phyloP scores from a whole-genome alignment of 306 rosid genomes.

The Gleditsia sinensis region DNA sequence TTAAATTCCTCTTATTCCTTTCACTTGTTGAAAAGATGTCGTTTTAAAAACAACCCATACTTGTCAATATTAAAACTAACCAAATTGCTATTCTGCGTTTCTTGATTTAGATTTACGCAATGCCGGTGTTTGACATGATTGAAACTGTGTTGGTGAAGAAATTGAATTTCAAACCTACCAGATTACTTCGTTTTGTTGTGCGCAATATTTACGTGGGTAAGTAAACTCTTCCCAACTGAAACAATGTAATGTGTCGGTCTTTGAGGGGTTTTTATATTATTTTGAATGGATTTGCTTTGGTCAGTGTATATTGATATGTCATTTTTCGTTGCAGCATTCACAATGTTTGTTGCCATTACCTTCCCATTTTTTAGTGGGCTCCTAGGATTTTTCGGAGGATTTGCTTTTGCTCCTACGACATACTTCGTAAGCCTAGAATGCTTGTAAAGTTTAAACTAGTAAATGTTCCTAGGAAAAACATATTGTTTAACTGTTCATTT shows the following conservation, averaged over 20 bases:
- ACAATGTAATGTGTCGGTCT: not conserved
- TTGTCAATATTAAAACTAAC: not conserved
- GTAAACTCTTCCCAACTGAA: constrained; percentile 34
- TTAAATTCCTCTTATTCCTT: not conserved
- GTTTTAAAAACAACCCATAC: not conserved
- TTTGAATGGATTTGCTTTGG: not conserved
- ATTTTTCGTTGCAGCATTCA: constrained; percentile 53
- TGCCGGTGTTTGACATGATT: constrained; percentile 94
- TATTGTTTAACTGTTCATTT: not conserved
- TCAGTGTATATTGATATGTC: not conserved
- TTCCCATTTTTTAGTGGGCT: constrained; percentile 90
- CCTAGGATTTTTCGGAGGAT: constrained; percentile 83
- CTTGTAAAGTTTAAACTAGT: not conserved
- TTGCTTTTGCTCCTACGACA: constrained; percentile 91
- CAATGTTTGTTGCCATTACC: constrained; percentile 74
- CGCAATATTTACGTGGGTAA: constrained; percentile 80
- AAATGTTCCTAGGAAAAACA: not conserved
- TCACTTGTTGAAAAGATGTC: not conserved
- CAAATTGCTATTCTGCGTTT: not conserved
- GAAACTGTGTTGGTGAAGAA: constrained; percentile 75
- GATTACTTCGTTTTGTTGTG: constrained; percentile 62
- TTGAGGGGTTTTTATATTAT: not conserved
- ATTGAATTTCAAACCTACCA: constrained; percentile 55
- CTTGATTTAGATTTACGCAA: constrained; percentile 64
- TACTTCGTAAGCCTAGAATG: constrained; percentile 66